Evolutionary conservation across 225 moss, liverwort and hornwort species (phyloP), one percentile per base, ranked within the genome.

Genomic region (Polytrichum formosum): DNA sequence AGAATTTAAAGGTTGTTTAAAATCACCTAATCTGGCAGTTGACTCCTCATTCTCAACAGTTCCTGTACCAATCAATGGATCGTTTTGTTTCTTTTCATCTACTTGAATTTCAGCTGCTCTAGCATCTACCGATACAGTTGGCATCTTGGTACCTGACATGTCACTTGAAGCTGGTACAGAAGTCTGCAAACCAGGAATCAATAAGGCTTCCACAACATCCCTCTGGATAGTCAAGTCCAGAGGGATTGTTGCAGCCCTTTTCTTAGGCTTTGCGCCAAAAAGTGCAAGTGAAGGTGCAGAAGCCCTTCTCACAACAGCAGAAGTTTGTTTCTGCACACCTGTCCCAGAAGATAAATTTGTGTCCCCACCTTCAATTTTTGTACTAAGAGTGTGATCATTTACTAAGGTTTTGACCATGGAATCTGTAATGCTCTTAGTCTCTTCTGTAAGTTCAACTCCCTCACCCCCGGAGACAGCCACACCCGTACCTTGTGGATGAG

Each of bases 251-350:
- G 70, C 54, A 26, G 22, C 23, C 65, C 74, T 87, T 72, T 77
- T 87, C 79, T 78, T 87, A 66, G 84, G 75, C 65, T 60, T 69
- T 64, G 74, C 78, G 61, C 87, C 66, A 75, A 87, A 87, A 55
- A 87, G 67, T 46, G 84, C 83, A 31, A 87, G 83, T 62, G 87
- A 84, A 72, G 87, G 87, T 17, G 46, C 84, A 75, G 79, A 80
- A 75, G 87, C 87, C 74, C 87, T 79, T 66, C 74, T 81, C 23
- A 87, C 77, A 27, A 87, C 83, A 54, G 84, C 87, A 79, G 77
- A 66, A 55, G 69, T 77, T 20, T 65, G 29, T 63, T 65, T 76
- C 53, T 56, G 76, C 69, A 67, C 67, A 37, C 55, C 71, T 70
- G 72, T 67, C 4, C 72, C 66, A 73, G 81, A 72, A 63, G 69